phyloP scores from a whole-genome alignment of 2,329 filamentous ascomycete species.

The Colletotrichum lupini region DNA sequence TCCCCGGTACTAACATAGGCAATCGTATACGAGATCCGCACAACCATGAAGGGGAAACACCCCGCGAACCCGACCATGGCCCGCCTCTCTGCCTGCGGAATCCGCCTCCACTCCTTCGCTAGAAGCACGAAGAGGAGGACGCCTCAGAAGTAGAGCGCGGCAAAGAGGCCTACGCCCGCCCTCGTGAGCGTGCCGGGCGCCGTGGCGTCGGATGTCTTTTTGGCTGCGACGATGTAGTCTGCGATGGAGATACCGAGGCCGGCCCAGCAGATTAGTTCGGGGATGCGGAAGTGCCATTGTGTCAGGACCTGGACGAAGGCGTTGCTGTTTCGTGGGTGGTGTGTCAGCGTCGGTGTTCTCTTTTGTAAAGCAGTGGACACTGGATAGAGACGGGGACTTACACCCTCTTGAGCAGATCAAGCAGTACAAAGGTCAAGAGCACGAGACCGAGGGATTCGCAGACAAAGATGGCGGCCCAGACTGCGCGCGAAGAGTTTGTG shows the following conservation, averaged over 20 bases:
- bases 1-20: constrained; percentile 36
- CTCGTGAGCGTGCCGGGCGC: constrained; percentile 33
- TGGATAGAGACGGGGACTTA: not conserved
- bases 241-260: constrained; percentile 38
- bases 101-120: constrained; percentile 12
- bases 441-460: constrained; percentile 38
- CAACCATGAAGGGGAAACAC: constrained; percentile 30
- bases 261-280: constrained; percentile 38
- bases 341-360: not conserved
- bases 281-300: constrained; percentile 33
- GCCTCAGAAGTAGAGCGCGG: constrained; percentile 35
- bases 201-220: constrained; percentile 28
- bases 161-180: constrained; percentile 35
- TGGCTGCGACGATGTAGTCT: constrained; percentile 34
- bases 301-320: constrained; percentile 19
- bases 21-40: constrained; percentile 36
- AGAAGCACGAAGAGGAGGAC: constrained; percentile 30
- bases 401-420: constrained; percentile 35
- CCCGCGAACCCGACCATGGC: constrained; percentile 27
- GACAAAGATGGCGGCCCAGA: constrained; percentile 38
- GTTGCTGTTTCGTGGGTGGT: constrained; percentile 5
- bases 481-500: constrained; percentile 22
- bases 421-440: constrained; percentile 28
- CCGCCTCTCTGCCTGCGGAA: constrained; percentile 23
- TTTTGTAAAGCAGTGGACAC: not conserved